A percentile compares a stretch with the other conserved stretches of the same genome.
phyloP scores from a whole-genome alignment of 2,329 filamentous ascomycete genomes.

The Rutstroemia sp. region DNA sequence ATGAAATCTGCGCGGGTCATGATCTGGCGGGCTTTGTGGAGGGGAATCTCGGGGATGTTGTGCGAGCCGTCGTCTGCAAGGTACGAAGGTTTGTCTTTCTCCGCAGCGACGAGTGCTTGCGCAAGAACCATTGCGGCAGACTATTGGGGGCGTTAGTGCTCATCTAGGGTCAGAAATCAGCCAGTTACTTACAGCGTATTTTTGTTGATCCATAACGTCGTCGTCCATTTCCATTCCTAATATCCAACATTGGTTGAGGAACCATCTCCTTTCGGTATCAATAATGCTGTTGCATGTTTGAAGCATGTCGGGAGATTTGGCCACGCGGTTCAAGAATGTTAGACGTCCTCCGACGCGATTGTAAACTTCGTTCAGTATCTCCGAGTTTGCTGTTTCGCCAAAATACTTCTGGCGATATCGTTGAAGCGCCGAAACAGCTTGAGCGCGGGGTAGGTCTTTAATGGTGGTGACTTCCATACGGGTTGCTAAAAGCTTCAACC shows the following conservation, averaged over 20 bases:
- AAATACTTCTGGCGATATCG: conserved; percentile 79
- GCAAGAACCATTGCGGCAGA: conserved; percentile 92
- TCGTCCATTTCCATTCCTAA: conserved; percentile 78
- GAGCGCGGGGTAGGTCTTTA: conserved; percentile 69
- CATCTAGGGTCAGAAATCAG: background rate
- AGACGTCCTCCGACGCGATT: conserved; percentile 79
- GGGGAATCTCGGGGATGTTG: conserved; percentile 64
- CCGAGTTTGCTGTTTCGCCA: conserved; percentile 46
- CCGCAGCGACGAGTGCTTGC: conserved; percentile 79
- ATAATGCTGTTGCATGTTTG: conserved; percentile 67
- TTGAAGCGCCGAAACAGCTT: conserved; percentile 68
- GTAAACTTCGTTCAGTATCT: conserved; percentile 70
- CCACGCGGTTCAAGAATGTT: conserved; percentile 81
- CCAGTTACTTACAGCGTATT: conserved; percentile 66
- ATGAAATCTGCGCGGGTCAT: conserved; percentile 98
- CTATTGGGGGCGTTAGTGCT: conserved; percentile 32
- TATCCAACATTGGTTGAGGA: conserved; percentile 73
- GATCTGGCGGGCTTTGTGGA: conserved; percentile 79
- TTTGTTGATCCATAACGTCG: conserved; percentile 97
- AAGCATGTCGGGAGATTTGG: conserved; percentile 78
- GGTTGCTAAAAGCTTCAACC: conserved; percentile 84
- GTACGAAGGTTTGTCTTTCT: conserved; percentile 35
- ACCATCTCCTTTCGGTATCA: conserved; percentile 67
- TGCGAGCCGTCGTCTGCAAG: conserved; percentile 14
- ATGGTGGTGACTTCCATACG: conserved; percentile 92